Evolutionary conservation across 1,284 basidiomycete genomes (phyloP), one percentile per base, ranked within the genome.

Genomic region (Moniliella sp.): DNA sequence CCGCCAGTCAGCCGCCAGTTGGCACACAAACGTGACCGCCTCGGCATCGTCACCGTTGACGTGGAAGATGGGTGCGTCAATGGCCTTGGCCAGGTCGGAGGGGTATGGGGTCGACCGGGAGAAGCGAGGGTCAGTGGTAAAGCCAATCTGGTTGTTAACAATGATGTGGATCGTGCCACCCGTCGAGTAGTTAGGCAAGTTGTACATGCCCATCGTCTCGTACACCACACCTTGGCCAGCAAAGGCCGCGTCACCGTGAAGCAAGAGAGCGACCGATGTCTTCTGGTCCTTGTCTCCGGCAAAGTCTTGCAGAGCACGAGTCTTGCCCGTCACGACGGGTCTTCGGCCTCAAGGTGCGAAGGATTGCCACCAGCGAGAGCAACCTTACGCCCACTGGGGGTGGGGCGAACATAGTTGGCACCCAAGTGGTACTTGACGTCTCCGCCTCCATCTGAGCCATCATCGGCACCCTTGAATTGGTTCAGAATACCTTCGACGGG

Each of bases 391-490:
- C 91, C 91, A 15, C 78, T 83, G 8, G 91, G 91, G 3, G 91
- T 99, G 23, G 91, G 91, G 25, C 91, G 75, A 39, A 94, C 79
- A 58, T 97, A 97, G 67, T 99, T 97, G 53, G 91, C 91, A 50
- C 91, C 91, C 32, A 99, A 70, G 67, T 99, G 65, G 67, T 97
- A 99, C 65, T 99, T 97, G 64, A 99, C 91, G 62, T 97, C 91
- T 50, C 91, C 91, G 48, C 82, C 84, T 21, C 77, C 56, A 34
- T 55, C 52, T n/a, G 36, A 46, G 32, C 54, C 50, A 28, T 57
- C 53, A 23, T 46, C 36, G 40, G 50, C 47, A 36, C 42, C 82
- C 32, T 76, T 74, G 61, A 99, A 99, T 65, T 97, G 88, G 67
- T 94, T 91, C 38, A 99, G 67, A 59, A 99, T 97, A 42, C 82